These are phyloP conservation scores for Vicia villosa DNA, from an alignment of 306 rosid species.

Conservation along the genomic window DNA sequence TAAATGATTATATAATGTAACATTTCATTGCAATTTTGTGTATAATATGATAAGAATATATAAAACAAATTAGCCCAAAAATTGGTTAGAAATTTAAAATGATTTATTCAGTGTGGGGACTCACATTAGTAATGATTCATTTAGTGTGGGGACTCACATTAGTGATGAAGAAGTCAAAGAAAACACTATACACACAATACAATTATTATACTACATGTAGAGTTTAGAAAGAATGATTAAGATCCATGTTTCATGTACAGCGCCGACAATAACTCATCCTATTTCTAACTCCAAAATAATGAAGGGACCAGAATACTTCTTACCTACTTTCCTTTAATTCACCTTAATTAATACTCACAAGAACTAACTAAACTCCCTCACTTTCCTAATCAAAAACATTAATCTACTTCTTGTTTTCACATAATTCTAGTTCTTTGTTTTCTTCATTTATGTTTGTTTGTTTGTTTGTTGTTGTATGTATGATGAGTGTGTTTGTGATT, in stretches of 20 bases:
- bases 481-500: conserved; percentile 27
- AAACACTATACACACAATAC: neutral
- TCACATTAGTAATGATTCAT: too few relatives aligned
- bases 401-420: too few relatives aligned
- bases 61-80: too few relatives aligned
- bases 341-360: neutral
- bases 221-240: neutral
- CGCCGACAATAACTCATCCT: conserved; percentile 18
- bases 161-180: conserved; percentile 5
- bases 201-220: neutral
- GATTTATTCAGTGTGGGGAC: too few relatives aligned
- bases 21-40: too few relatives aligned
- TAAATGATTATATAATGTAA: too few relatives aligned
- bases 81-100: too few relatives aligned
- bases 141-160: neutral
- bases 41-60: too few relatives aligned
- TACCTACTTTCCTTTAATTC: neutral
- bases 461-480: neutral
- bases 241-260: neutral
- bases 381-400: too few relatives aligned
- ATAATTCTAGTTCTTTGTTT: neutral
- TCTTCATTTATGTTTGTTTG: conserved; percentile 7
- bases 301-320: conserved; percentile 9
- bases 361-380: neutral
- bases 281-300: neutral